Evolutionary conservation across 345 rosid genomes (phyloP).

Genomic region (Salix viminalis): DNA sequence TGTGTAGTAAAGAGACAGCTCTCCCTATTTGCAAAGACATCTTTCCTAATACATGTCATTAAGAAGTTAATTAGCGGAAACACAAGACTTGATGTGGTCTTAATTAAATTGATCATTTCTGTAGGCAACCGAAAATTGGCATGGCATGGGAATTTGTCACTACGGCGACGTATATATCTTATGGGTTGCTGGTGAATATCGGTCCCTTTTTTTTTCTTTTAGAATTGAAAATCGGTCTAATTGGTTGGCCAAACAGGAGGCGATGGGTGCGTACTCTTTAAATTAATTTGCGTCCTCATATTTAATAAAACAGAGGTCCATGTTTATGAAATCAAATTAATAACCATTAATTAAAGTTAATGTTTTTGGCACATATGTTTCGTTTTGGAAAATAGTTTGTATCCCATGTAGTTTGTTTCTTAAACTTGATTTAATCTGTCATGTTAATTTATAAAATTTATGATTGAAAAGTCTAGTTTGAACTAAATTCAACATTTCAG

Average conservation of each 20-base stretch:
- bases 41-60: constrained; percentile 33
- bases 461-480: too few relatives aligned
- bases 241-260: constrained; percentile 6
- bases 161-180: background rate
- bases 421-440: too few relatives aligned
- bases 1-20: constrained; percentile 39
- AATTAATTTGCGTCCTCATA: background rate
- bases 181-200: background rate
- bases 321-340: constrained; percentile 2
- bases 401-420: too few relatives aligned
- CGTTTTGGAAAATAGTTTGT: background rate
- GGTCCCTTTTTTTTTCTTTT: background rate
- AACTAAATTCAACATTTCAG: too few relatives aligned
- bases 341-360: constrained; percentile 17
- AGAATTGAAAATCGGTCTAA: background rate
- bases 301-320: background rate
- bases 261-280: background rate
- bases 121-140: background rate
- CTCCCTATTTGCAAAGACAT: constrained; percentile 36
- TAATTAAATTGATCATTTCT: background rate
- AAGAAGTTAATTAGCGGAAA: constrained; percentile 13
- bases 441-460: too few relatives aligned
- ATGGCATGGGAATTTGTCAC: too few relatives aligned
- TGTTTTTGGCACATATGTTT: background rate
- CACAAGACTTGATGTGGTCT: background rate